A percentile compares a stretch with the other conserved stretches of the same genome.
phyloP scores from a whole-genome alignment of 306 rosid species.

The Cucurbita argyrosperma region DNA sequence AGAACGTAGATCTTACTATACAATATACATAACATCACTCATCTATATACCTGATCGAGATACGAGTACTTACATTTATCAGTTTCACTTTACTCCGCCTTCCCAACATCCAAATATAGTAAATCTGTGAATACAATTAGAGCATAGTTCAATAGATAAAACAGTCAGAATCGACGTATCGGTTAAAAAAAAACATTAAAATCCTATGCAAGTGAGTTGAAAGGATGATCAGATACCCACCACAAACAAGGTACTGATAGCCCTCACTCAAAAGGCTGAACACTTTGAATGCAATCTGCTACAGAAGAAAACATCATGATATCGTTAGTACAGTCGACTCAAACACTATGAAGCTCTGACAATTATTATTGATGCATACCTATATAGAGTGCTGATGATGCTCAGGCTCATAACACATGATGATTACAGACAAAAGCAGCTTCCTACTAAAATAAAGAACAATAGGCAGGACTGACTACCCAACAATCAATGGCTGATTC shows the following conservation, averaged over 20 bases:
- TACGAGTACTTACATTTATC: neutral
- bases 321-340: neutral
- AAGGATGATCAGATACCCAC: neutral
- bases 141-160: neutral
- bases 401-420: neutral
- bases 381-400: neutral
- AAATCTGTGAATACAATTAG: neutral
- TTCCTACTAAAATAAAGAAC: neutral
- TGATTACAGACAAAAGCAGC: neutral
- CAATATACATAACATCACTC: no score
- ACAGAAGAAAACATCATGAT: neutral
- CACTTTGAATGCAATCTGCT: neutral
- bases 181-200: no score
- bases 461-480: neutral
- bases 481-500: neutral
- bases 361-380: neutral
- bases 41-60: neutral
- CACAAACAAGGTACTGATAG: neutral
- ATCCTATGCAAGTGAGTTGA: neutral
- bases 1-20: no score
- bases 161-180: no score
- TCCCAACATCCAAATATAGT: no score
- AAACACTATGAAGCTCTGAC: neutral
- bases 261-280: neutral
- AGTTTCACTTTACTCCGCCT: no score